Evolutionary conservation across 1,284 basidiomycete species (phyloP).

Genomic region (Psilocybe mexicana): DNA sequence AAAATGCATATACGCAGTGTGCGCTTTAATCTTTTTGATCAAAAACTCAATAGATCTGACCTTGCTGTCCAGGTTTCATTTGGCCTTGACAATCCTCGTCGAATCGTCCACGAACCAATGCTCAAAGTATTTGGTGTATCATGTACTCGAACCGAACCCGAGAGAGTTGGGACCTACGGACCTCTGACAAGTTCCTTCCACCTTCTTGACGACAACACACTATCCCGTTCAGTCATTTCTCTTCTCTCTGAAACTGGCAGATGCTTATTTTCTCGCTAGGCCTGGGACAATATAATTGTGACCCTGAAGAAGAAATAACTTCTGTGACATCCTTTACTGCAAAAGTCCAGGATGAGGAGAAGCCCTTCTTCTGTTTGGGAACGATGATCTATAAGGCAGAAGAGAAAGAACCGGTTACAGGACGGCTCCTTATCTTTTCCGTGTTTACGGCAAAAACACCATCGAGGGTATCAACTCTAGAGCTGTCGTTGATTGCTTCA

Average conservation of each 20-base stretch:
- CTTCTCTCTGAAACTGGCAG: background rate
- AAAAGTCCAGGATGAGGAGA: conserved; percentile 29
- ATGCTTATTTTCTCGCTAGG: conserved; percentile 34
- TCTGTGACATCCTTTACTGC: conserved; percentile 47
- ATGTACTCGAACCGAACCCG: conserved; percentile 52
- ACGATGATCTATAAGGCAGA: conserved; percentile 49
- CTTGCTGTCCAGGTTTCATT: conserved; percentile 56
- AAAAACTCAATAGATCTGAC: background rate
- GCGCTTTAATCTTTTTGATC: conserved; percentile 2
- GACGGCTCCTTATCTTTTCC: conserved; percentile 58
- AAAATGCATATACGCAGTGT: conserved; percentile 84
- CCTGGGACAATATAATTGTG: conserved; percentile 52
- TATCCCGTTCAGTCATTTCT: conserved; percentile 57
- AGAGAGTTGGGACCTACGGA: conserved; percentile 54
- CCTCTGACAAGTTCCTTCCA: conserved; percentile 58
- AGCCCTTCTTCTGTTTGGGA: conserved; percentile 60
- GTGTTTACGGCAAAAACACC: conserved; percentile 29
- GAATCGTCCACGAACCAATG: conserved; percentile 58
- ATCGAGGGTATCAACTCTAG: conserved; percentile 29
- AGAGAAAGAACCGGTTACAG: conserved; percentile 60
- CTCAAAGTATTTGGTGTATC: conserved; percentile 67
- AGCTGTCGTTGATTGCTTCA: conserved; percentile 41
- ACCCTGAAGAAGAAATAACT: conserved; percentile 59
- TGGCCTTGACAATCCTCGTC: conserved; percentile 65
- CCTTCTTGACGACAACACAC: conserved; percentile 65